A percentile compares a stretch with the other conserved stretches of the same genome.
Conservation (phyloP, 2,329 filamentous ascomycete genomes). For the Lomentospora prolificans region DNA sequence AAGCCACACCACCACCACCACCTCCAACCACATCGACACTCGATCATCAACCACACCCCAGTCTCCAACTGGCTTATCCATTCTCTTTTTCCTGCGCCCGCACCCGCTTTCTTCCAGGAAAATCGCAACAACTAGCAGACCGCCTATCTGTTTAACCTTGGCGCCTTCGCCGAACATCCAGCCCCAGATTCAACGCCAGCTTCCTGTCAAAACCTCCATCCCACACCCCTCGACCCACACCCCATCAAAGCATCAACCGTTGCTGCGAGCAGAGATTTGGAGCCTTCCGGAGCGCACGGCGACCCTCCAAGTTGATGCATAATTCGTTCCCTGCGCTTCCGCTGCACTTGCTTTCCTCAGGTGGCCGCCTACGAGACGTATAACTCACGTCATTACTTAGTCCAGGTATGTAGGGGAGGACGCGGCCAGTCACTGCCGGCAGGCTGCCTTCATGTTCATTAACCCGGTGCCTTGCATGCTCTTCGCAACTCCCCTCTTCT, state of each 20-base stretch:
- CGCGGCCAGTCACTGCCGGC: neutral
- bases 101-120: neutral
- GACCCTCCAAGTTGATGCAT: slow-evolving; percentile 5
- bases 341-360: neutral
- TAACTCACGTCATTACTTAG: slow-evolving; percentile 2
- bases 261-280: neutral
- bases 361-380: neutral
- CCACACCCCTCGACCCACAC: neutral
- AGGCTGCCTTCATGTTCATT: neutral
- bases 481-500: neutral
- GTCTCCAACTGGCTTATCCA: neutral
- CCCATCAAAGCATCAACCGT: neutral
- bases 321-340: neutral
- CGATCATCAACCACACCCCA: slow-evolving; percentile 1
- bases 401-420: neutral
- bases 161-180: neutral
- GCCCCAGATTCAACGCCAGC: neutral
- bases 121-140: neutral
- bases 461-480: slow-evolving; percentile 8
- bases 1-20: slow-evolving; percentile 1
- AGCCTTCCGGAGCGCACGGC: neutral
- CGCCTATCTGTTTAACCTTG: neutral
- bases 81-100: neutral
- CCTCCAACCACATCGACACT: neutral
- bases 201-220: neutral